Evolutionary conservation across 2,329 filamentous ascomycete genomes (phyloP), one percentile per base, ranked within the genome.

Genomic region (Exophiala sp.): DNA sequence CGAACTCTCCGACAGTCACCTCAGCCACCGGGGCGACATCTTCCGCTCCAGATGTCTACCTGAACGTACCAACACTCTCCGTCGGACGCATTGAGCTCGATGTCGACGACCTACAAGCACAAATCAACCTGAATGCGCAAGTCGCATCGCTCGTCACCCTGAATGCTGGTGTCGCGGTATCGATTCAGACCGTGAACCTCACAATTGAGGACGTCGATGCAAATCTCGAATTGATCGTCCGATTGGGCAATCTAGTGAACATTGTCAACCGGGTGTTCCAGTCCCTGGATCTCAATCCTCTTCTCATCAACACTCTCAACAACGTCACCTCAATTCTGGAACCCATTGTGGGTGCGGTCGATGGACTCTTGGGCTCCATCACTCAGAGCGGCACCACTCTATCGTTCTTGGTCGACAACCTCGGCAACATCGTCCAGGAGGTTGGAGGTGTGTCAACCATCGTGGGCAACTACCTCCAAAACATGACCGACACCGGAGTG

Each of bases 381-480:
- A 78, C 80, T 2, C 78, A 82, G 58, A 79, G 80, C 46, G 77
- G 77, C 58, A 78, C 70, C 8, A 77, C 71, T 14, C 71, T 83
- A 42, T 78, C 76, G 58, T 82, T 82, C 70, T 57, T 82, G 36
- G 73, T 85, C 55, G 81, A 84, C 64, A 84, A 84, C 61, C 71
- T 84, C 2, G 82, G 82, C 34, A 84, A 84, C 60, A 84, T 85
- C 57, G 79, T 85, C 1, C 80, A 84, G 62, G 77, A 84, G 61
- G 79, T 83, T 0, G 72, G 72, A 1, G 77, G 76, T 18, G 78
- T 81, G 1, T 76, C 73, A 52, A 71, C 69, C 16, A 83, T 85
- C 54, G 79, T 84, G 5, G 82, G 82, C 47, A 79, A 82, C 62
- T 85, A 75, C 65, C 63, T 75, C 62, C 70, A 71, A 52, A 84